A percentile compares a stretch with the other conserved stretches of the same genome.
Evolutionary conservation across 2,329 filamentous ascomycete species (phyloP).

Genomic region (Penicillium verrucosum): DNA sequence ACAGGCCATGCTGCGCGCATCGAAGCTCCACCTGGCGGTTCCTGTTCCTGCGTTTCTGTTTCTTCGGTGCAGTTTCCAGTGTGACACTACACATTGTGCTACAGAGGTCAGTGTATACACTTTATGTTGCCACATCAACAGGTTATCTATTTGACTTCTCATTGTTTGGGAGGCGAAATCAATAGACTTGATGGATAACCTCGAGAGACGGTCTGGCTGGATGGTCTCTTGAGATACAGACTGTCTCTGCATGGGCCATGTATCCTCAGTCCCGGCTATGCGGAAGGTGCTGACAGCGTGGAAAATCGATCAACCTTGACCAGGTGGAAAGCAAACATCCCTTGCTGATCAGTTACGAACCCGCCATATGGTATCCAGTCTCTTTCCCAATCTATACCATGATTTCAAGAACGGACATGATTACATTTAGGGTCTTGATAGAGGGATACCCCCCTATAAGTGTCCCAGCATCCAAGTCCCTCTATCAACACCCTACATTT

Average conservation of each 20-base stretch:
- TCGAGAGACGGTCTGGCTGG: background rate
- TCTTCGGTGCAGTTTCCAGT: background rate
- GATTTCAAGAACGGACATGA: slow-evolving; percentile 1
- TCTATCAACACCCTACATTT: slow-evolving; percentile 12
- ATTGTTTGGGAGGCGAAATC: background rate
- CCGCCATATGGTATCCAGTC: background rate
- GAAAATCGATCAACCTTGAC: background rate
- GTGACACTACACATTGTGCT: slow-evolving; percentile 18
- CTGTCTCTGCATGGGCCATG: background rate
- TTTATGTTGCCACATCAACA: slow-evolving; percentile 20
- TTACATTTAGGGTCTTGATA: slow-evolving; percentile 16
- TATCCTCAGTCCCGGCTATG: background rate
- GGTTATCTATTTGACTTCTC: slow-evolving; percentile 3
- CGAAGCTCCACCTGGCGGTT: slow-evolving; percentile 13
- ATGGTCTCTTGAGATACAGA: background rate
- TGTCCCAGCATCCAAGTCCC: too few relatives aligned
- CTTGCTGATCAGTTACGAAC: background rate
- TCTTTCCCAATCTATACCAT: background rate
- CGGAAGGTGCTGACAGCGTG: background rate
- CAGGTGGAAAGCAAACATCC: background rate
- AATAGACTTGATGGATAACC: background rate
- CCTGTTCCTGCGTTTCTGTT: background rate
- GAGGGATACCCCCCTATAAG: too few relatives aligned
- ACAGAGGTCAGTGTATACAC: background rate
- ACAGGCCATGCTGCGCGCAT: slow-evolving; percentile 17